phyloP scores from a whole-genome alignment of 192 early-diverging fungal species.

The Coemansia sp. region DNA sequence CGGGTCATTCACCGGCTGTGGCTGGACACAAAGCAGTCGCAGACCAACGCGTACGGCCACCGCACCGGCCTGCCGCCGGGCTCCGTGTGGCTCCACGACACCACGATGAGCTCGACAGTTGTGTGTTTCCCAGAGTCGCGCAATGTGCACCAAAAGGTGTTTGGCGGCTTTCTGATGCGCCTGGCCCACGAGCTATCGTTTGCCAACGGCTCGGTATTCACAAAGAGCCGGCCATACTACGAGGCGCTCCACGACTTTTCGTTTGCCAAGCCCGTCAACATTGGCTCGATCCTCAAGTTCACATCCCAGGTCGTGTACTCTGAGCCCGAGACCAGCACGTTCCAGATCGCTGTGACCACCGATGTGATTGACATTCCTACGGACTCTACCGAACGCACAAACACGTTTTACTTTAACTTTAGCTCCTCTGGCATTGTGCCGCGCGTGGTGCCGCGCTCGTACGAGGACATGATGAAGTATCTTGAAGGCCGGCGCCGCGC shows the following conservation, averaged over 20 bases:
- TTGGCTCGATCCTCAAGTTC: conserved; percentile 75
- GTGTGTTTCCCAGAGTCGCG: conserved; percentile 75
- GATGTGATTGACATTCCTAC: conserved; percentile 73
- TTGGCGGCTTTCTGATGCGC: conserved; percentile 81
- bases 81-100: conserved; percentile 74
- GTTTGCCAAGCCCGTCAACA: conserved; percentile 82
- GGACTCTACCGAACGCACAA: conserved; percentile 67
- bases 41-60: conserved; percentile 31
- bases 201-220: conserved; percentile 70
- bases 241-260: conserved; percentile 71
- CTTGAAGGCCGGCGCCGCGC: conserved; percentile 70
- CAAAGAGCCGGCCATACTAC: conserved; percentile 57
- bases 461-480: conserved; percentile 80
- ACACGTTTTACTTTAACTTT: conserved; percentile 89
- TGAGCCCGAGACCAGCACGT: conserved; percentile 56
- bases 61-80: conserved; percentile 43
- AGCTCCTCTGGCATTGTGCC: conserved; percentile 41
- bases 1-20: conserved; percentile 77
- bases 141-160: conserved; percentile 78
- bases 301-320: conserved; percentile 78
- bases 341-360: conserved; percentile 66
- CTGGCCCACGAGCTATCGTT: conserved; percentile 83
- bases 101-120: conserved; percentile 65
- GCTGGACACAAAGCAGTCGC: conserved; percentile 66
- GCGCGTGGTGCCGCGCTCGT: conserved; percentile 73